Percentiles rank a stretch among this genome's conserved stretches.
phyloP scores from a whole-genome alignment of 495 filamentous ascomycete species.

The Neurospora africana region DNA sequence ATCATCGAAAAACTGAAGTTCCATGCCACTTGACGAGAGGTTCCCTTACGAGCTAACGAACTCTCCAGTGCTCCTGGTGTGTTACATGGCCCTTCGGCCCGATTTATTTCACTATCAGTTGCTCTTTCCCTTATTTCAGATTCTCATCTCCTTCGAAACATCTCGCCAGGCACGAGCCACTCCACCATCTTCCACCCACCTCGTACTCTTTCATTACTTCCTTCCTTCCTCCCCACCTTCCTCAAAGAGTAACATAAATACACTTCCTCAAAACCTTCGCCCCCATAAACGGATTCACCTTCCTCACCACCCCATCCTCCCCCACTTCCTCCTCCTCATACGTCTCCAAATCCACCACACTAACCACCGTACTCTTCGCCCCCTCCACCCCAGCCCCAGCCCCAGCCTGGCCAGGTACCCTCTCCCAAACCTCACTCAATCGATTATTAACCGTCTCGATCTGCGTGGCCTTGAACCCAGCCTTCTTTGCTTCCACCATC shows the following conservation, averaged over 20 bases:
- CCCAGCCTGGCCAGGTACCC: not conserved
- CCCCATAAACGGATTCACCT: not conserved
- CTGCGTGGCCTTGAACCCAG: not conserved
- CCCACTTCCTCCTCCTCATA: not conserved
- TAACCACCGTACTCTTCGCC: not conserved
- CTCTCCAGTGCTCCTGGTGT: no score
- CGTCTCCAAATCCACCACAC: not conserved
- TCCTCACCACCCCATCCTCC: not conserved
- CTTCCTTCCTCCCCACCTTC: no score
- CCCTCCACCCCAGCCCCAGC: not conserved
- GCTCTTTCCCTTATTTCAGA: no score
- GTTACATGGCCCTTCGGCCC: no score
- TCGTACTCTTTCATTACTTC: no score
- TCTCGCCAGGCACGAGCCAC: no score
- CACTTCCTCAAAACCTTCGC: not conserved
- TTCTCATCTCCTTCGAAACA: no score
- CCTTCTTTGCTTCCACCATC: constrained; percentile 21
- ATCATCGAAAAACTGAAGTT: not conserved
- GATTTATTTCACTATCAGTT: no score
- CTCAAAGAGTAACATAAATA: not conserved
- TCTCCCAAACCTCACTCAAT: not conserved
- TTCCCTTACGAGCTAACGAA: not conserved
- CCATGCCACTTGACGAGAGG: not conserved
- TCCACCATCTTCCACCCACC: not conserved
- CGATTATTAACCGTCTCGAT: not conserved